These are phyloP conservation scores for Starmerella scarabaei DNA, from an alignment of 805 yeast genomes.

Conservation along the genomic window DNA sequence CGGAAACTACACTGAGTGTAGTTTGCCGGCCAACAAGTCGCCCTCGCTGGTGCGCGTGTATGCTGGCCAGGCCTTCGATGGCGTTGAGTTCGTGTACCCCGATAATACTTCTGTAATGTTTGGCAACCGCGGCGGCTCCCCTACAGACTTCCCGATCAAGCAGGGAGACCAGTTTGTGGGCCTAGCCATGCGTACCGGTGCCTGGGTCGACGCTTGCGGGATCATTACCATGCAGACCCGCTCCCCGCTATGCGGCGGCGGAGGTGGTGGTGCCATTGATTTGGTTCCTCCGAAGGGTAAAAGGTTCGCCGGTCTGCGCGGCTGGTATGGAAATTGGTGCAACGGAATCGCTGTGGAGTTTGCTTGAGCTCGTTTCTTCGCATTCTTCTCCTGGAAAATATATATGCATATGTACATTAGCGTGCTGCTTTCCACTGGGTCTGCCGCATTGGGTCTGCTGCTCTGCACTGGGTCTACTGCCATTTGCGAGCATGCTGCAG, in stretches of 20 bases:
- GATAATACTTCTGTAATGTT: slow-evolving; percentile 23
- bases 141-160: slow-evolving; percentile 39
- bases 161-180: slow-evolving; percentile 49
- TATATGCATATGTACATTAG: too few species aligned
- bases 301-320: slow-evolving; percentile 55
- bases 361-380: not conserved
- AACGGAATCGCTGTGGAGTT: slow-evolving; percentile 62
- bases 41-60: slow-evolving; percentile 42
- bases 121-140: slow-evolving; percentile 31
- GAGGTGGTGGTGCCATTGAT: slow-evolving; percentile 48
- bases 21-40: slow-evolving; percentile 13
- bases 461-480: too few species aligned
- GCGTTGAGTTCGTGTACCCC: slow-evolving; percentile 42
- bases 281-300: slow-evolving; percentile 54
- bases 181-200: slow-evolving; percentile 58
- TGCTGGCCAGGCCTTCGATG: slow-evolving; percentile 72
- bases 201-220: slow-evolving; percentile 83
- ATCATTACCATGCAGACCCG: slow-evolving; percentile 39
- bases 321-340: slow-evolving; percentile 57
- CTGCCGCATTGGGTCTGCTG: too few species aligned
- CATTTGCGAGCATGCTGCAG: slow-evolving; percentile 24
- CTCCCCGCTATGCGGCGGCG: slow-evolving; percentile 49
- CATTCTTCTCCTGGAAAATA: too few species aligned
- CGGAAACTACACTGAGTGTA: slow-evolving; percentile 14
- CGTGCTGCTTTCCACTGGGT: too few species aligned